Conservation (phyloP, 148 eudicot species). For the Vaccinium darrowii region DNA sequence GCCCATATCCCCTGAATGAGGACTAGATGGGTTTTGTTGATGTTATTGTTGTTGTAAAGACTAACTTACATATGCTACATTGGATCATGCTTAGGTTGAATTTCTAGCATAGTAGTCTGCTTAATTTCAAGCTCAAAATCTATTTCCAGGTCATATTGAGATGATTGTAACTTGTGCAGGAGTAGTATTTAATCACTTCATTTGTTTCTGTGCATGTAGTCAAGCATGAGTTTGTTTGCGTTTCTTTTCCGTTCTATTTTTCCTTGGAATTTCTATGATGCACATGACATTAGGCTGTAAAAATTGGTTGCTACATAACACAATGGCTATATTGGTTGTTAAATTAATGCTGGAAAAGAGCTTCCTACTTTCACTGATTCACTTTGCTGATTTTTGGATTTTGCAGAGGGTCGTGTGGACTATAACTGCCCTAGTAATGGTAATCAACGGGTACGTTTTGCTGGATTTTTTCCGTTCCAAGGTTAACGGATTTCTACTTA, state of each 20-base stretch:
- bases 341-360: background rate
- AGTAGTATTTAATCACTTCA: background rate
- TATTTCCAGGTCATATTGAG: too few species aligned
- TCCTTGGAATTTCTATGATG: background rate
- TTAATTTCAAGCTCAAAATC: background rate
- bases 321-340: background rate
- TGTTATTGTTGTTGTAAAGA: background rate
- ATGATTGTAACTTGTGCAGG: background rate
- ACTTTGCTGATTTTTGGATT: background rate
- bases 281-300: background rate
- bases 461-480: constrained; percentile 62
- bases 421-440: constrained; percentile 66
- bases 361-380: too few species aligned
- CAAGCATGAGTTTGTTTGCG: background rate
- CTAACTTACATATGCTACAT: background rate
- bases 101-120: background rate
- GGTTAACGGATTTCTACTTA: constrained; percentile 45
- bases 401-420: constrained; percentile 69
- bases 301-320: background rate
- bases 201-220: background rate
- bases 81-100: background rate
- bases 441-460: constrained; percentile 72
- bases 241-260: background rate
- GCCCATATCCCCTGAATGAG: too few species aligned
- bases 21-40: too few species aligned